Conservation (phyloP, 345 rosid species). For the Turnera subulata region DNA sequence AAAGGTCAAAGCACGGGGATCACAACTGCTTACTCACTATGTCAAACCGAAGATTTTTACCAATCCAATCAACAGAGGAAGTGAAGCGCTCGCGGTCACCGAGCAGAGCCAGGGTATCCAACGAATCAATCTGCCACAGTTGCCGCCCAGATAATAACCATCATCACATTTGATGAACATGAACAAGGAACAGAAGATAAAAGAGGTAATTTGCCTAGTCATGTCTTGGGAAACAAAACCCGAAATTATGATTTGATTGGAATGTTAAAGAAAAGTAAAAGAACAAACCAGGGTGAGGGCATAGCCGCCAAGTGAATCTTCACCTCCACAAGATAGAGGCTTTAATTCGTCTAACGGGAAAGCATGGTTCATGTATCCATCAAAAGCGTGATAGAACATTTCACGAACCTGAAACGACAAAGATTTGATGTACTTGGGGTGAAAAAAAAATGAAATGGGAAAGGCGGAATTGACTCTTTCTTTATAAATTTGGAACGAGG, state of each 20-base stretch:
- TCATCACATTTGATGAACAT: no score
- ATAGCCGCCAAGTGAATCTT: slow-evolving; percentile 92
- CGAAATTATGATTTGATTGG: no score
- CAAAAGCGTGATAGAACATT: slow-evolving; percentile 97
- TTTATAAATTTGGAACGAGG: no score
- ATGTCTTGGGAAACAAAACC: no score
- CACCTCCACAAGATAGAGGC: slow-evolving; percentile 88
- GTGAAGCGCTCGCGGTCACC: slow-evolving; percentile 72
- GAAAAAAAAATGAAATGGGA: neutral
- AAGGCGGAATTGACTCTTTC: no score
- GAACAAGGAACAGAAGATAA: slow-evolving; percentile 14
- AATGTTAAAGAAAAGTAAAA: no score
- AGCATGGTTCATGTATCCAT: slow-evolving; percentile 95
- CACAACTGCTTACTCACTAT: slow-evolving; percentile 69
- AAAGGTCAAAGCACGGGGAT: slow-evolving; percentile 10
- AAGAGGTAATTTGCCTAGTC: no score
- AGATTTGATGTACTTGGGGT: no score
- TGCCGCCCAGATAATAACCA: neutral
- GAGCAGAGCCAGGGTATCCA: slow-evolving; percentile 86
- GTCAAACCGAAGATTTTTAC: slow-evolving; percentile 94
- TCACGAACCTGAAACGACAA: slow-evolving; percentile 59
- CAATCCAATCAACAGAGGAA: slow-evolving; percentile 92
- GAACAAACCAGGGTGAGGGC: slow-evolving; percentile 78
- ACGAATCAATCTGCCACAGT: slow-evolving; percentile 72
- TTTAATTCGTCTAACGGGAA: slow-evolving; percentile 90